Evolutionary conservation across 345 rosid genomes (phyloP).

Genomic region (Salix suchowensis): DNA sequence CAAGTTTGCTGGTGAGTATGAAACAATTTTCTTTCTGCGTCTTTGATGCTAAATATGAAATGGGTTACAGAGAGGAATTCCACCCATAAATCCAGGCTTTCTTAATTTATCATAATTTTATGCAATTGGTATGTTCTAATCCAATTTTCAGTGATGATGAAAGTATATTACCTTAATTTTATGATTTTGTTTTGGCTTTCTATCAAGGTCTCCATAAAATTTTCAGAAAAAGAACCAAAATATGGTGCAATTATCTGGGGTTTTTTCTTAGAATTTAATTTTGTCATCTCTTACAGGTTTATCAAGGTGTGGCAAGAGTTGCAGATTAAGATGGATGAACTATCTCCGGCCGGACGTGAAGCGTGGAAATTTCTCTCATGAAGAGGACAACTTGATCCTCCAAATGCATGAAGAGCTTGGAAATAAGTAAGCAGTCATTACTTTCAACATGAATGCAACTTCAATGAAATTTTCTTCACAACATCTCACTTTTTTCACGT

Average conservation of each 20-base stretch:
- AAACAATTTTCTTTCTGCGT: neutral
- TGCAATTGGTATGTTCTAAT: too few species aligned
- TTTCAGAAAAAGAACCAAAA: too few species aligned
- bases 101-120: too few species aligned
- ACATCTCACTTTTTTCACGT: neutral
- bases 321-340: conserved; percentile 43
- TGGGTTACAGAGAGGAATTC: neutral
- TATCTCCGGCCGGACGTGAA: conserved; percentile 37
- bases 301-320: conserved; percentile 41
- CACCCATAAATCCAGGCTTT: neutral
- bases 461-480: neutral
- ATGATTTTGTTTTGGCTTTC: too few species aligned
- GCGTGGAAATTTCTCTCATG: conserved; percentile 31
- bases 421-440: conserved; percentile 13
- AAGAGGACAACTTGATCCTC: conserved; percentile 33
- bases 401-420: conserved; percentile 24
- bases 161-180: too few species aligned
- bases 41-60: neutral
- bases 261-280: neutral
- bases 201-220: too few species aligned
- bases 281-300: conserved; percentile 23
- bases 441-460: neutral
- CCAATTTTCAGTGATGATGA: too few species aligned
- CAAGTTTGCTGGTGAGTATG: conserved; percentile 27
- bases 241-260: neutral